Conservation (phyloP, 345 rosid species). For the Eutrema heterophyllum region DNA sequence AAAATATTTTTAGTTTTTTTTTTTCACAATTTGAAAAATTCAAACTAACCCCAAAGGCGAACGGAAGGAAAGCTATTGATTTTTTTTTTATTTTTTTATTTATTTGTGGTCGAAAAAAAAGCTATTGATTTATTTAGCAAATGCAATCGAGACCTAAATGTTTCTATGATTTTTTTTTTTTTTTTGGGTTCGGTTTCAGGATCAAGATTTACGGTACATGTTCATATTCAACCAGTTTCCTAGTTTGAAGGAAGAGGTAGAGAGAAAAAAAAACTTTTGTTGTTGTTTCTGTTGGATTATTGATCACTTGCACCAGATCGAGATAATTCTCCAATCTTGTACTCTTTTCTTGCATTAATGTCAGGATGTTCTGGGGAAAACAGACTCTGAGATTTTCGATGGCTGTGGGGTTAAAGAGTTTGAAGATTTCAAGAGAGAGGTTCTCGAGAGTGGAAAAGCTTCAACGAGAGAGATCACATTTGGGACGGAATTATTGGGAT, state of each 20-base stretch:
- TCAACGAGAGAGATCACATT: constrained; percentile 76
- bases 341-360: background rate
- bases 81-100: no score
- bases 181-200: background rate
- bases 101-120: no score
- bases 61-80: no score
- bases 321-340: background rate
- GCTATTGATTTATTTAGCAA: background rate
- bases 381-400: constrained; percentile 64
- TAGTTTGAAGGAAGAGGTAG: constrained; percentile 62
- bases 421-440: constrained; percentile 80
- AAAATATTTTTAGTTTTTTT: no score
- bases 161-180: background rate
- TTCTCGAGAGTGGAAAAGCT: constrained; percentile 63
- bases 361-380: constrained; percentile 68
- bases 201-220: constrained; percentile 60
- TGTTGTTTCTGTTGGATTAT: background rate
- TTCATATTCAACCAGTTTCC: constrained; percentile 78
- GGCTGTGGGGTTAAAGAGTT: constrained; percentile 78
- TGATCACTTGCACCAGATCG: background rate
- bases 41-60: no score
- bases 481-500: constrained; percentile 28
- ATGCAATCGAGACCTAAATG: background rate
- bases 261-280: background rate
- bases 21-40: no score